Evolutionary conservation across 2,329 filamentous ascomycete species (phyloP).

Genomic region (Xylogone sp.): DNA sequence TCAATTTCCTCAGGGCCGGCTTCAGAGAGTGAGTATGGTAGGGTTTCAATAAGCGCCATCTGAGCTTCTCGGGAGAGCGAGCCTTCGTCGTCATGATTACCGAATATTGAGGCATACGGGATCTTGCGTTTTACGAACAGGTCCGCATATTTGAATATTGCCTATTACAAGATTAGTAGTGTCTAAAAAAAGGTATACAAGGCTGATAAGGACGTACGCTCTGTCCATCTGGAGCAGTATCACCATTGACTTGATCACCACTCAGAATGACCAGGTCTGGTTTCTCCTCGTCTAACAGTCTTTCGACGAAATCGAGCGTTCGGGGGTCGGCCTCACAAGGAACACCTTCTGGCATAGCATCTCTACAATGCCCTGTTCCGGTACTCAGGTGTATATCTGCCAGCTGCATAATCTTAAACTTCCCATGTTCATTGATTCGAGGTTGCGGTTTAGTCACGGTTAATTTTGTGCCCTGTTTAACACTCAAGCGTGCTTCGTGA

Average conservation of each 20-base stretch:
- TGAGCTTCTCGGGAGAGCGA: conserved; percentile 71
- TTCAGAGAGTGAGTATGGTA: conserved; percentile 86
- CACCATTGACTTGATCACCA: conserved; percentile 94
- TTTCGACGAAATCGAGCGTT: conserved; percentile 83
- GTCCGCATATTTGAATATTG: conserved; percentile 89
- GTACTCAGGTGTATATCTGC: conserved; percentile 95
- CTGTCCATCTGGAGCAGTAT: conserved; percentile 85
- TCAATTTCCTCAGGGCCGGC: conserved; percentile 80
- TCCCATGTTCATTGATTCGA: conserved; percentile 80
- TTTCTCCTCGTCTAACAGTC: conserved; percentile 85
- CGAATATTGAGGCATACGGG: conserved; percentile 91
- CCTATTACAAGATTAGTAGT: conserved; percentile 40
- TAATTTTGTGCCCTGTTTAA: conserved; percentile 67
- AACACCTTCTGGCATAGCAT: conserved; percentile 77
- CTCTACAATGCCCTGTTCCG: conserved; percentile 78
- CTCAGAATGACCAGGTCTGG: conserved; percentile 89
- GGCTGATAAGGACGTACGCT: conserved; percentile 49
- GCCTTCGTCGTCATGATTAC: conserved; percentile 91
- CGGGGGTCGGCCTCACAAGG: conserved; percentile 88
- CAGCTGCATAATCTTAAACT: conserved; percentile 96
- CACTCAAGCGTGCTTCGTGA: conserved; percentile 70
- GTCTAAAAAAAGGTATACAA: neutral
- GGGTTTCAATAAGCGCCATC: conserved; percentile 80
- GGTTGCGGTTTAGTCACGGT: conserved; percentile 67
- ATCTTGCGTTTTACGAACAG: conserved; percentile 83